Conservation (phyloP, 305 asterid species). For the Solanum hybrid region DNA sequence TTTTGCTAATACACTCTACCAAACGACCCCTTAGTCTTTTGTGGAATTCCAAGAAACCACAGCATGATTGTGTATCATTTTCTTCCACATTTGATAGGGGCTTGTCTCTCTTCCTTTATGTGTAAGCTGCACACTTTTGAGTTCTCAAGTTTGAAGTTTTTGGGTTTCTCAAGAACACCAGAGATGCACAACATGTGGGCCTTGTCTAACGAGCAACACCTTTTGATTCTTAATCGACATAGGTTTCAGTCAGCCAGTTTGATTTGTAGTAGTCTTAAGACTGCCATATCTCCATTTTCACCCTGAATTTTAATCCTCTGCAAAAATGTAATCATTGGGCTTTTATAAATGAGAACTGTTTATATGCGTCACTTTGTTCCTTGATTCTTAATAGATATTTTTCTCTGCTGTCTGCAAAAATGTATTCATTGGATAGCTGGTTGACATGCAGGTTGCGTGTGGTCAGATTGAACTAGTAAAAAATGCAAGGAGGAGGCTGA, state of each 20-base stretch:
- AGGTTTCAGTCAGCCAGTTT: not conserved
- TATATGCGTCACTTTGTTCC: not conserved
- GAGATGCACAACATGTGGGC: not conserved
- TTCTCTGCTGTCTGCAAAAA: not conserved
- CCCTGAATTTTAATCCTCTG: not conserved
- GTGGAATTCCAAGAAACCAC: not conserved
- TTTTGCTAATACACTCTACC: not conserved
- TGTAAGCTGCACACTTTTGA: not conserved
- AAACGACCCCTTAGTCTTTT: not conserved
- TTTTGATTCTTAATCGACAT: not conserved
- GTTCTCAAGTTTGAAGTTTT: not conserved
- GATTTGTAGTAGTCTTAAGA: not conserved
- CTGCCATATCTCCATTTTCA: not conserved
- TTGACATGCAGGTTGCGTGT: conserved; percentile 50
- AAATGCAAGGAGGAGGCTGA: conserved; percentile 35
- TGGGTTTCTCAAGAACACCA: not conserved
- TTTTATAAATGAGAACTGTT: not conserved
- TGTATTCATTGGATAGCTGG: not conserved
- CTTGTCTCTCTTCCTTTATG: not conserved
- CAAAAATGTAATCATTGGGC: not conserved
- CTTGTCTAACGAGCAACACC: not conserved
- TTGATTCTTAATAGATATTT: not conserved
- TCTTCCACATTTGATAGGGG: not conserved
- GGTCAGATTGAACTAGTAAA: conserved; percentile 49
- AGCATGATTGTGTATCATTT: not conserved